These are phyloP conservation scores for Verticillium nubilum DNA, from an alignment of 2,329 filamentous ascomycete species.

Conservation along the genomic window DNA sequence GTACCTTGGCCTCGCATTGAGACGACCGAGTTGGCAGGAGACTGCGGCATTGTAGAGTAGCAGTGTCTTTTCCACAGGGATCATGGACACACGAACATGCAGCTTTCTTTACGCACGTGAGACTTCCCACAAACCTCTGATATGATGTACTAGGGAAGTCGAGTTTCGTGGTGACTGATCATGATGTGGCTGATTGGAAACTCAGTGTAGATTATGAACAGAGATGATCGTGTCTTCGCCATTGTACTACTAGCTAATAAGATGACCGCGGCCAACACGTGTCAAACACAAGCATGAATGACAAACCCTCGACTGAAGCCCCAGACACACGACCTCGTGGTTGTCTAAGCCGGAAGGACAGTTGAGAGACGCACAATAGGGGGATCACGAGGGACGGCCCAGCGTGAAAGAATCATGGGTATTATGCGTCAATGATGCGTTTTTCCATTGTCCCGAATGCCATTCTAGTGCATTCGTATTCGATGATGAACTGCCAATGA, in stretches of 20 bases:
- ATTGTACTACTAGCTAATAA: background rate
- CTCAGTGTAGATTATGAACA: too few relatives aligned
- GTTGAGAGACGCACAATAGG: background rate
- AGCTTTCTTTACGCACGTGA: background rate
- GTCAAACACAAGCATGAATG: background rate
- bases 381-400: background rate
- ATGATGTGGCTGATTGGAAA: too few relatives aligned
- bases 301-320: background rate
- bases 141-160: too few relatives aligned
- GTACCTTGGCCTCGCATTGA: background rate
- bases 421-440: constrained; percentile 19
- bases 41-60: background rate
- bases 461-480: constrained; percentile 28
- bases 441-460: constrained; percentile 26
- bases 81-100: background rate
- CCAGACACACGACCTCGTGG: background rate
- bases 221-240: background rate
- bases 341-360: background rate
- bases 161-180: too few relatives aligned
- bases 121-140: background rate
- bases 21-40: background rate
- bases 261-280: background rate
- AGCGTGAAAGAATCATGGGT: background rate
- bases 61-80: background rate
- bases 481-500: background rate